Evolutionary conservation across 2,329 filamentous ascomycete species (phyloP).

Genomic region (Botryotinia calthae): DNA sequence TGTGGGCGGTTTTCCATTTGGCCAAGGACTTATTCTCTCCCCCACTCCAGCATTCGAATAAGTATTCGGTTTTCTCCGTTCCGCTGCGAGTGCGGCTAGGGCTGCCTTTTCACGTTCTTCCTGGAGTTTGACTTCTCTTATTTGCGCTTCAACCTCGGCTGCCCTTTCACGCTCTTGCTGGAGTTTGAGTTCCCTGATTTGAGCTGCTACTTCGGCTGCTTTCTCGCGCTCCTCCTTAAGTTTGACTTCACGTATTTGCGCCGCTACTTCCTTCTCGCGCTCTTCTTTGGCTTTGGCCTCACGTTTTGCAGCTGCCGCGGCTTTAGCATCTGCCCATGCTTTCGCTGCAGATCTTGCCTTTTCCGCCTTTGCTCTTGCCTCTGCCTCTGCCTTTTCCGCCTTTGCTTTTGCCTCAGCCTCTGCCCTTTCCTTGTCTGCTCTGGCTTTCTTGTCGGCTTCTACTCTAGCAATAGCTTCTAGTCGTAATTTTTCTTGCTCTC

Average conservation of each 20-base stretch:
- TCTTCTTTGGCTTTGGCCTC: constrained; percentile 27
- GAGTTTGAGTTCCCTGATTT: neutral
- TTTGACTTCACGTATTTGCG: constrained; percentile 39
- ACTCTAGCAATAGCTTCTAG: constrained; percentile 24
- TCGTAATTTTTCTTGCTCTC: constrained; percentile 34
- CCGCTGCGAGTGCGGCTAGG: constrained; percentile 14
- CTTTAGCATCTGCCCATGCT: constrained; percentile 11
- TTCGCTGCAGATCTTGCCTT: constrained; percentile 24
- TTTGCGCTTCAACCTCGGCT: neutral
- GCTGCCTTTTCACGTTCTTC: constrained; percentile 29
- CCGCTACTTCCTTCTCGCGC: constrained; percentile 24
- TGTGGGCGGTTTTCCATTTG: constrained; percentile 55
- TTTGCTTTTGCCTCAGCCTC: constrained; percentile 30
- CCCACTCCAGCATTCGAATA: constrained; percentile 65
- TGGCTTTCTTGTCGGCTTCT: constrained; percentile 29
- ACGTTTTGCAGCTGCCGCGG: constrained; percentile 28
- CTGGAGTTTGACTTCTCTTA: neutral
- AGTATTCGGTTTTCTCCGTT: constrained; percentile 40
- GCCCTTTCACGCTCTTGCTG: neutral
- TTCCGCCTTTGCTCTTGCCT: constrained; percentile 34
- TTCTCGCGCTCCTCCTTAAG: constrained; percentile 21
- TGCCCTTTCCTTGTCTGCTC: constrained; percentile 10
- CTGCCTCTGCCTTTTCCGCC: neutral
- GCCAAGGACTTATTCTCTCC: constrained; percentile 69
- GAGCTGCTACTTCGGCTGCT: neutral